phyloP scores from a whole-genome alignment of 1,139 yeast genomes.

The Pichia sp. region DNA sequence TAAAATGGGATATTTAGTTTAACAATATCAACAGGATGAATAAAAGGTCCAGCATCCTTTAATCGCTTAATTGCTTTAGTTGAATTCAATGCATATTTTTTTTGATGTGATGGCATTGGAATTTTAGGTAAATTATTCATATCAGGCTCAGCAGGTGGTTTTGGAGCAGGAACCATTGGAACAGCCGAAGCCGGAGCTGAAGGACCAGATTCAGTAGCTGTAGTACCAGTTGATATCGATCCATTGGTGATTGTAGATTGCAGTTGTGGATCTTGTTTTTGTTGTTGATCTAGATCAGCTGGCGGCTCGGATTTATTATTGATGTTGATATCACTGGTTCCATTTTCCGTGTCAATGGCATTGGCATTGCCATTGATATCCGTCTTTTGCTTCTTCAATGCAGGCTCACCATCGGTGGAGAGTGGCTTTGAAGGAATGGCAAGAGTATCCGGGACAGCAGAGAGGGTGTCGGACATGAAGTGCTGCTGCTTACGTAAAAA shows the following conservation, averaged over 20 bases:
- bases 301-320: neutral
- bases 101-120: slow-evolving; percentile 87
- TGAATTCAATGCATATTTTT: slow-evolving; percentile 59
- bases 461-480: neutral
- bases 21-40: slow-evolving; percentile 83
- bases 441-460: neutral
- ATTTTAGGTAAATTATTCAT: slow-evolving; percentile 56
- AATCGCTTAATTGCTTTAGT: slow-evolving; percentile 79
- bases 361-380: neutral
- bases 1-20: slow-evolving; percentile 88
- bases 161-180: slow-evolving; percentile 55
- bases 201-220: neutral
- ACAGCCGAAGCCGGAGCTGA: neutral
- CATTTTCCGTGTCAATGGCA: neutral
- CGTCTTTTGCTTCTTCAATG: slow-evolving; percentile 1
- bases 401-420: neutral
- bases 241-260: neutral
- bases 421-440: neutral
- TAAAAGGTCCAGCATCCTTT: slow-evolving; percentile 88
- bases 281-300: neutral
- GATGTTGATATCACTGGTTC: neutral
- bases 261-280: too few species aligned
- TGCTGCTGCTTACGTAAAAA: neutral
- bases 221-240: neutral
- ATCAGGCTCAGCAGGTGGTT: slow-evolving; percentile 67